Base-by-base conservation (phyloP, 2,329 filamentous ascomycete species). In the Monilinia laxa region DNA sequence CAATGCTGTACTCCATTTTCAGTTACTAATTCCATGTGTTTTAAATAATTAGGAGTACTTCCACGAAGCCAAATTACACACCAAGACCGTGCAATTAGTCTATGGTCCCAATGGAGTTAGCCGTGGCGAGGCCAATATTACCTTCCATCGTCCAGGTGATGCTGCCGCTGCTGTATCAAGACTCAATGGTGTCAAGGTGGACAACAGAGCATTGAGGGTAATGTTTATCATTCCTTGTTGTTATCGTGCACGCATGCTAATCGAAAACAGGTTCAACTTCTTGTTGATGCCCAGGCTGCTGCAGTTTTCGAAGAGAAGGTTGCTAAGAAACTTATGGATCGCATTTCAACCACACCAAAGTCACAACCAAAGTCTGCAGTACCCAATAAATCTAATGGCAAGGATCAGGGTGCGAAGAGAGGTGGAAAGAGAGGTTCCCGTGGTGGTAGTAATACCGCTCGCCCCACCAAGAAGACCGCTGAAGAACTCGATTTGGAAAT, bases 401-500 rank as follows among this genome's bases (percentile, higher is more conserved):
- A 72, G 71, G 77, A 80, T 73, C 84, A 84, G 79, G 85, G 83
- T 77, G 80, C 25, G 9, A 66, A 66, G 64, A 54, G 57, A 53
- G 64, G 57, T 25, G 80, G 68, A 65, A 69, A 63, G 45, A 62
- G 45, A 62, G 82, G 84, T 67, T 82, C 82, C 70, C 82, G 79
- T 64, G 73, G 73, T 53, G 71, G 71, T 45, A 78, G 77, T 53
- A 87, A 88, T 72, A 89, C 82, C 75, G 82, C 84, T 71, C 86
- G 90, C 74, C 84, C 90, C 72, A 81, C 88, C 75, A 83, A 96
- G 82, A 98, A 98, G 90, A 96, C 93, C 0, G 88, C 90, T 1
- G 94, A 97, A 77, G 93, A 99, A 81, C 87, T 99, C 35, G 95
- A 99, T 78, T 93, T 92, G 5, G 95, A 99, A 79, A 99, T 99